Conservation (phyloP, 192 early-diverging fungal species). For the Backusella liffmaniae region DNA sequence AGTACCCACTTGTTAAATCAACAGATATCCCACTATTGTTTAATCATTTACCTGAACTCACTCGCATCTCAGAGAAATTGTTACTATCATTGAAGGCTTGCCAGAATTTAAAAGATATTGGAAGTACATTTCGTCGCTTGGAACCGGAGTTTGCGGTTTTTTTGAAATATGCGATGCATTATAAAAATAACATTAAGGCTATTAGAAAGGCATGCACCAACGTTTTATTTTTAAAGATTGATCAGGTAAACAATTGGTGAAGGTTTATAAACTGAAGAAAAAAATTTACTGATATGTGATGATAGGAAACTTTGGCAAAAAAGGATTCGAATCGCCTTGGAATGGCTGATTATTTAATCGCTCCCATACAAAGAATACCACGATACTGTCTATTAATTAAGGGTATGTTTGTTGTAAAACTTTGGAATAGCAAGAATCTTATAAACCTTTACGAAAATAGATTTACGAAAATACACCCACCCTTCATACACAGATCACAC, state of each 20-base stretch:
- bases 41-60: slow-evolving; percentile 32
- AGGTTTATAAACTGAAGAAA: not conserved
- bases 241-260: slow-evolving; percentile 18
- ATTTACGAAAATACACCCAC: slow-evolving; percentile 36
- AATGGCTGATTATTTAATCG: slow-evolving; percentile 68
- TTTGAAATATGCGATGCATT: slow-evolving; percentile 32
- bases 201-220: slow-evolving; percentile 33
- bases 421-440: not conserved
- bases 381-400: slow-evolving; percentile 68
- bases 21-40: slow-evolving; percentile 35
- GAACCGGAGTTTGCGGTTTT: slow-evolving; percentile 25
- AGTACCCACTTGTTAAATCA: slow-evolving; percentile 30
- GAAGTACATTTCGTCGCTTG: slow-evolving; percentile 21
- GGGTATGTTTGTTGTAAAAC: slow-evolving; percentile 16
- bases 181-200: slow-evolving; percentile 18
- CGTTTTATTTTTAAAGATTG: slow-evolving; percentile 22
- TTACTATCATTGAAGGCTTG: not conserved
- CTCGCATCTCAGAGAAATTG: slow-evolving; percentile 26
- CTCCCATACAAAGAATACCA: slow-evolving; percentile 75
- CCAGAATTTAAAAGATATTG: slow-evolving; percentile 18
- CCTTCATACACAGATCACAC: slow-evolving; percentile 15
- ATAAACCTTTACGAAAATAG: not conserved
- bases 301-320: slow-evolving; percentile 36
- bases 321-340: slow-evolving; percentile 54
- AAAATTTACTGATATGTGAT: not conserved